Base-by-base conservation (phyloP, 768 basidiomycete species). In the Pilatotrama ljubarskyi region DNA sequence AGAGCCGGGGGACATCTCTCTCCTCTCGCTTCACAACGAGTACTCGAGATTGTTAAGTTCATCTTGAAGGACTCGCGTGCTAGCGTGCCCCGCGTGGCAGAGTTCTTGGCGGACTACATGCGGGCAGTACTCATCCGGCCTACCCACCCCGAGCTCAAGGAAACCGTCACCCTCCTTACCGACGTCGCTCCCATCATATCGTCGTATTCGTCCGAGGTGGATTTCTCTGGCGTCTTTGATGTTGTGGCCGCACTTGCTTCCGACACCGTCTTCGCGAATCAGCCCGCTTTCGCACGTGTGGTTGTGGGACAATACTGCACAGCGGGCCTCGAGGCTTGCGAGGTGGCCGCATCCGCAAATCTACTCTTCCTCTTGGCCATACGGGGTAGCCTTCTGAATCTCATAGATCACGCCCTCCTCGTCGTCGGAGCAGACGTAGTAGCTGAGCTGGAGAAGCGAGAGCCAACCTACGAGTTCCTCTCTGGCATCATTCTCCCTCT, bases 401-500 rank as follows among this genome's bases (percentile, higher is more conserved):
- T 80, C 14, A 35, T 79, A 13, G 65, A 69, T 18, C 56, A 55
- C 2, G 59, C 82, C 3, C 72, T 85, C 2, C 74, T 82, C 24
- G 75, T 87, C 35, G 77, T 73, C 13, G 81, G 78, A 5, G 76
- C 74, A 0, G 83, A 88, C 61, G 73, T 86, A 9, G 72, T 90
- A 20, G 72, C 75, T 0, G 78, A 84, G 63, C 63, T 93, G 20
- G 85, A 85, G 66, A 81, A 79, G 61, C 80, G 78, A 18, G 68
- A 72, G 0, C 79, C 86, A 0, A 82, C 84, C 1, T 79, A 85
- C 62, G 79, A 82, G 41, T 87, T 86, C 68, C 76, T 91, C n/a
- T 77, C 82, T 5, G 82, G 82, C 0, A 71, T 93, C 10, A 72
- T 91, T 10, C 74, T 91, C 8, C 90, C 88, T 14, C 74, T 92